A percentile compares a stretch with the other conserved stretches of the same genome.
phyloP scores from a whole-genome alignment of 1,139 yeast species.

The Suhomyces chickasaworum region DNA sequence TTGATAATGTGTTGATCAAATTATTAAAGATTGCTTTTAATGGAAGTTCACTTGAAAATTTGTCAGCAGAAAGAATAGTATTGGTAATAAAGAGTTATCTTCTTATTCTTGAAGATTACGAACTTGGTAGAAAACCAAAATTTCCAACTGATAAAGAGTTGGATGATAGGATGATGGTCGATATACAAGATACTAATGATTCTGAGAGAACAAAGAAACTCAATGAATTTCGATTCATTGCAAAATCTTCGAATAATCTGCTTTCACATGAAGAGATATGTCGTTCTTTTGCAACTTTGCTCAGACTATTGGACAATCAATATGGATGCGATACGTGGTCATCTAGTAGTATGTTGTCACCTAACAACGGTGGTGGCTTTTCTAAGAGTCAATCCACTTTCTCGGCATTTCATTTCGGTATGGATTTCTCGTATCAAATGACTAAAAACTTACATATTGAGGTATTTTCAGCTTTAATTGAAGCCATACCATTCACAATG shows the following conservation, averaged over 20 bases:
- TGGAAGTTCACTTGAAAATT: conserved; percentile 58
- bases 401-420: conserved; percentile 55
- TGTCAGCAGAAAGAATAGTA: conserved; percentile 70
- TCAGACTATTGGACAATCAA: conserved; percentile 60
- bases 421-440: conserved; percentile 40
- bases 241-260: conserved; percentile 47
- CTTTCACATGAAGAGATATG: conserved; percentile 77
- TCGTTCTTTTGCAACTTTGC: conserved; percentile 57
- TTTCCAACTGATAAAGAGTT: conserved; percentile 72
- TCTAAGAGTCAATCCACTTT: conserved; percentile 33
- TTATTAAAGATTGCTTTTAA: conserved; percentile 57
- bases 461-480: conserved; percentile 69
- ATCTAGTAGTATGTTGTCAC: conserved; percentile 18
- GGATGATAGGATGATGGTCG: conserved; percentile 21
- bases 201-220: conserved; percentile 8
- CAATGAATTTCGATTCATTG: conserved; percentile 40
- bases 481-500: conserved; percentile 69
- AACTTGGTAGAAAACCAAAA: conserved; percentile 59
- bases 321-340: conserved; percentile 52
- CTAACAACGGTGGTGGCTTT: conserved; percentile 7
- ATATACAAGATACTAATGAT: conserved; percentile 3
- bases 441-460: conserved; percentile 51
- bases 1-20: conserved; percentile 75
- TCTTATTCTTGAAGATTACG: conserved; percentile 63
- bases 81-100: conserved; percentile 73